A percentile compares a stretch with the other conserved stretches of the same genome.
Evolutionary conservation across 345 rosid genomes (phyloP).

Genomic region (Tarenaya hassleriana): DNA sequence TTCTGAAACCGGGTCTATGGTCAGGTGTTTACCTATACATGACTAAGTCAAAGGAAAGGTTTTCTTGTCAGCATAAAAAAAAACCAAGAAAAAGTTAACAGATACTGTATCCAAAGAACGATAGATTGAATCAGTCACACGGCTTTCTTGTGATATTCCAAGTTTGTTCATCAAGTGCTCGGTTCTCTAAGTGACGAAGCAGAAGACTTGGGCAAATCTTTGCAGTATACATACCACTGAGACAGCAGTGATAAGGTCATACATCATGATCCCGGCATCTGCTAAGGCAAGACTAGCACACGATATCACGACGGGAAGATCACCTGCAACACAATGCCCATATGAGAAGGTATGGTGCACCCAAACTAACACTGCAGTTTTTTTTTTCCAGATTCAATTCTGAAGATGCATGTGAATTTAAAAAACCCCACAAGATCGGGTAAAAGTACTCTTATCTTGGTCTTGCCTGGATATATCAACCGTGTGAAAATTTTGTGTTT

Average conservation of each 20-base stretch:
- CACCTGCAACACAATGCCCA: slow-evolving; percentile 49
- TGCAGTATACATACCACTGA: slow-evolving; percentile 55
- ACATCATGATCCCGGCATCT: slow-evolving; percentile 94
- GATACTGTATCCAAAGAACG: background rate
- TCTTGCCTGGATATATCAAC: too few species aligned
- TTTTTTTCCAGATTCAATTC: background rate
- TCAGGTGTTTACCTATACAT: slow-evolving; percentile 63
- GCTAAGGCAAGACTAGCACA: slow-evolving; percentile 98
- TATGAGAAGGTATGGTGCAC: background rate
- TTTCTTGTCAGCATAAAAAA: slow-evolving; percentile 11
- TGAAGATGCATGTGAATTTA: too few species aligned
- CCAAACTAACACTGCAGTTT: background rate
- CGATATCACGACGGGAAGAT: slow-evolving; percentile 78
- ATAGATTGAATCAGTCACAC: background rate
- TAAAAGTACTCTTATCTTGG: too few species aligned
- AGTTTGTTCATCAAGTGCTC: slow-evolving; percentile 3
- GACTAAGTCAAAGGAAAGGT: slow-evolving; percentile 38
- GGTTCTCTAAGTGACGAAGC: background rate
- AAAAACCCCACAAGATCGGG: too few species aligned
- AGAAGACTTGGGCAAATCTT: background rate
- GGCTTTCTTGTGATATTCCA: slow-evolving; percentile 1
- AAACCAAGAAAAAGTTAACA: background rate
- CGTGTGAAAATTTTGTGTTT: too few species aligned
- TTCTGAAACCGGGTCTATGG: slow-evolving; percentile 74
- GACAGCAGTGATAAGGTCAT: slow-evolving; percentile 86